These are phyloP conservation scores for Blastocladiella britannica DNA, from an alignment of 192 early-diverging fungal species.

Conservation along the genomic window DNA sequence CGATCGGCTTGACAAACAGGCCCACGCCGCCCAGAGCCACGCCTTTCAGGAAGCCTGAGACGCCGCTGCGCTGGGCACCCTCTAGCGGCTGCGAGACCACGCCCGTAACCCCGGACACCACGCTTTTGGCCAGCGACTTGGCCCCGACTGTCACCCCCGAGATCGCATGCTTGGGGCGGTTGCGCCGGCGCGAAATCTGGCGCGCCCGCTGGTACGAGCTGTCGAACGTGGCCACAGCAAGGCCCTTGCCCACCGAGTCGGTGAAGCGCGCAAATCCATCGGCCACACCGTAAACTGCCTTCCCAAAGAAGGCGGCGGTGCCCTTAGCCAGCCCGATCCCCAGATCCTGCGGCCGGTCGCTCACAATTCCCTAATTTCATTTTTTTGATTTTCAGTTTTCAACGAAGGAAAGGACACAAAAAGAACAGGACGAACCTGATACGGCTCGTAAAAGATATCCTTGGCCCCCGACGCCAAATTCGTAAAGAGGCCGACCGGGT, in stretches of 20 bases:
- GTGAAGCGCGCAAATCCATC: constrained; percentile 90
- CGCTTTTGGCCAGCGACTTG: constrained; percentile 55
- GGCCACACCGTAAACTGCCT: constrained; percentile 88
- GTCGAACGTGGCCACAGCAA: constrained; percentile 89
- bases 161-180: constrained; percentile 73
- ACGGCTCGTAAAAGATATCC: constrained; percentile 95
- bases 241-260: constrained; percentile 87
- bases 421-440: constrained; percentile 87
- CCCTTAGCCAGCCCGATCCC: constrained; percentile 77
- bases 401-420: too few relatives aligned
- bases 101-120: constrained; percentile 71
- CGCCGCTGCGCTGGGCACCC: constrained; percentile 70
- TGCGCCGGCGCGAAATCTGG: constrained; percentile 53
- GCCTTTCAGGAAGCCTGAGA: constrained; percentile 86
- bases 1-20: constrained; percentile 80
- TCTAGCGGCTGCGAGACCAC: constrained; percentile 70
- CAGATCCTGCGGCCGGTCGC: constrained; percentile 79
- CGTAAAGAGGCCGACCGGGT: constrained; percentile 92
- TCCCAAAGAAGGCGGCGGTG: constrained; percentile 39
- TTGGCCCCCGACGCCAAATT: constrained; percentile 82
- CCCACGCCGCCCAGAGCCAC: constrained; percentile 86
- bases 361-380: constrained; percentile 26
- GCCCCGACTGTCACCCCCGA: constrained; percentile 76
- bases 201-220: constrained; percentile 66
- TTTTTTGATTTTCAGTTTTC: too few relatives aligned